phyloP scores from a whole-genome alignment of 352 stramenopile species.

The Elongisporangium prolatum region DNA sequence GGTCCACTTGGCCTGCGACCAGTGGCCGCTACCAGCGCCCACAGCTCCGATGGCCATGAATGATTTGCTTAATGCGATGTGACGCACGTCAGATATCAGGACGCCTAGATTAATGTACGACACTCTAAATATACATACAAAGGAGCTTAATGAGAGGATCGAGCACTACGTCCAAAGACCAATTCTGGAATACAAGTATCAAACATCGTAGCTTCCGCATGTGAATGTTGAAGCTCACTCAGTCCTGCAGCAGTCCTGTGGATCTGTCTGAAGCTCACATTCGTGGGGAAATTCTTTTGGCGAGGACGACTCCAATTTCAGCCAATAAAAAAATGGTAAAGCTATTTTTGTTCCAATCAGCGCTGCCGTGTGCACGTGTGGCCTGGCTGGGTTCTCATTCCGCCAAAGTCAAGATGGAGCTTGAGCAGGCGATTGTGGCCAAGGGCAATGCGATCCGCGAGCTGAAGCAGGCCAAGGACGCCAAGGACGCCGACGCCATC shows the following conservation, averaged over 20 bases:
- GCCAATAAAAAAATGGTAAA: not conserved
- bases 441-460: conserved; percentile 74
- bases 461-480: conserved; percentile 75
- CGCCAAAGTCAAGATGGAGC: conserved; percentile 10
- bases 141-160: no score
- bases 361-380: not conserved
- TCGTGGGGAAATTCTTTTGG: not conserved
- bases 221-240: no score
- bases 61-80: not conserved
- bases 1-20: not conserved
- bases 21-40: not conserved
- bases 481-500: conserved; percentile 36
- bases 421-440: conserved; percentile 63
- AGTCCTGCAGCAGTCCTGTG: no score
- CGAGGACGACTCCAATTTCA: not conserved
- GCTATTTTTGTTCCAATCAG: not conserved
- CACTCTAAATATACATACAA: not conserved
- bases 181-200: no score
- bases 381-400: not conserved
- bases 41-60: not conserved
- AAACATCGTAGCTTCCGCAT: no score
- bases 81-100: not conserved
- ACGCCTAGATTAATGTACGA: not conserved
- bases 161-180: no score
- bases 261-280: no score